Percentiles rank a stretch among this genome's conserved stretches.
Evolutionary conservation across 768 basidiomycete species (phyloP).

Genomic region (Podaxis carcinomalis): DNA sequence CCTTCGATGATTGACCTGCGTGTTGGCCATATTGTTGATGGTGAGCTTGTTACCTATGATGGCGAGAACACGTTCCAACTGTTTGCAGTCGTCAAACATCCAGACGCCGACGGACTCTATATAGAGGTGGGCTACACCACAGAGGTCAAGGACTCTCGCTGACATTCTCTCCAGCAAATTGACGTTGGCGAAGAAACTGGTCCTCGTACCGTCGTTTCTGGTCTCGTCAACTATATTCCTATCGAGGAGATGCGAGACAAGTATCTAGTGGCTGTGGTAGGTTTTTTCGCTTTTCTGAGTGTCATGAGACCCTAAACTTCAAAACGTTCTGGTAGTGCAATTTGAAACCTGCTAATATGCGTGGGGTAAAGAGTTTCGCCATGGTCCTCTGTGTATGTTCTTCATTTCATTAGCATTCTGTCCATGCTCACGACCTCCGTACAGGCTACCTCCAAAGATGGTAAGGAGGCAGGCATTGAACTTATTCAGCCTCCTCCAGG

Average conservation of each 20-base stretch:
- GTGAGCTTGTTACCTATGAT: slow-evolving; percentile 37
- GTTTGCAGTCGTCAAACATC: slow-evolving; percentile 84
- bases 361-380: slow-evolving; percentile 95
- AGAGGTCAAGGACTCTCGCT: slow-evolving; percentile 1
- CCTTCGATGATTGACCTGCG: slow-evolving; percentile 98
- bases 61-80: slow-evolving; percentile 1
- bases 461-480: slow-evolving; percentile 88
- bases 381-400: slow-evolving; percentile 88
- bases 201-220: slow-evolving; percentile 94
- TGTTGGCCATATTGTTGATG: slow-evolving; percentile 88
- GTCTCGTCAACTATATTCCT: slow-evolving; percentile 93
- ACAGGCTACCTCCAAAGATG: slow-evolving; percentile 87
- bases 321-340: slow-evolving; percentile 56
- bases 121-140: slow-evolving; percentile 59
- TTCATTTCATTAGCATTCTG: background rate
- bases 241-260: slow-evolving; percentile 90
- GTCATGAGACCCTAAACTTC: background rate
- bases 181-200: slow-evolving; percentile 94
- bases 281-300: slow-evolving; percentile 16
- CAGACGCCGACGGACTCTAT: slow-evolving; percentile 97
- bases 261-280: slow-evolving; percentile 78
- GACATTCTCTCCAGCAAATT: slow-evolving; percentile 62
- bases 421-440: slow-evolving; percentile 1
- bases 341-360: slow-evolving; percentile 94
- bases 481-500: slow-evolving; percentile 84